These are phyloP conservation scores for Emmonsia crescens DNA, from an alignment of 2,329 filamentous ascomycete species.

Conservation along the genomic window DNA sequence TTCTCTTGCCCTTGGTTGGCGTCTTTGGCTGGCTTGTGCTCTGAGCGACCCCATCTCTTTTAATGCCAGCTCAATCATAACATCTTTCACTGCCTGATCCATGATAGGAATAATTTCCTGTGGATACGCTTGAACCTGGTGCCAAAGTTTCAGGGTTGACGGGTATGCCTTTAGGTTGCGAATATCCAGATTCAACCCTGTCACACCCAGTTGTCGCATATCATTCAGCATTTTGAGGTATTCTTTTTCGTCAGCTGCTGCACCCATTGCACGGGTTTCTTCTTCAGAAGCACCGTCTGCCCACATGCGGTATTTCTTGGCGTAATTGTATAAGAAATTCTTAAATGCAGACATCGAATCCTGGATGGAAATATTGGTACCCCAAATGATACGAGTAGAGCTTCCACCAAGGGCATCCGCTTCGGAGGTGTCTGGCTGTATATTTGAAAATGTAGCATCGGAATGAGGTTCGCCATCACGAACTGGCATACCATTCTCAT, in stretches of 20 bases:
- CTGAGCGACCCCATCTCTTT: slow-evolving; percentile 64
- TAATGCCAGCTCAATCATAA: slow-evolving; percentile 80
- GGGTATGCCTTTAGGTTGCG: slow-evolving; percentile 87
- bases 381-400: slow-evolving; percentile 82
- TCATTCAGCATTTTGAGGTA: slow-evolving; percentile 79
- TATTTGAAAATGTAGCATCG: slow-evolving; percentile 55
- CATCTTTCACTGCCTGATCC: slow-evolving; percentile 87
- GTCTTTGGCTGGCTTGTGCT: slow-evolving; percentile 38
- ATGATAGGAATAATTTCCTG: slow-evolving; percentile 94
- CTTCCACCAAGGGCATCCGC: slow-evolving; percentile 76
- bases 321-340: slow-evolving; percentile 85
- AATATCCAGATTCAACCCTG: slow-evolving; percentile 76
- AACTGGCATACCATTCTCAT: slow-evolving; percentile 52
- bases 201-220: slow-evolving; percentile 79
- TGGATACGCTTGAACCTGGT: slow-evolving; percentile 87
- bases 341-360: slow-evolving; percentile 82
- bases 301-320: slow-evolving; percentile 88
- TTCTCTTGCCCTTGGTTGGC: slow-evolving; percentile 38
- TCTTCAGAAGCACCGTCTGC: slow-evolving; percentile 71
- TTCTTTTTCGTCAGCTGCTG: slow-evolving; percentile 65
- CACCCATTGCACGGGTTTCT: slow-evolving; percentile 55
- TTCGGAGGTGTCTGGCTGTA: slow-evolving; percentile 79
- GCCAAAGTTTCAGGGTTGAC: slow-evolving; percentile 84
- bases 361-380: slow-evolving; percentile 88
- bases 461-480: slow-evolving; percentile 40